Evolutionary conservation across 805 yeast species (phyloP).

Genomic region (Jamesozyma rosinii): DNA sequence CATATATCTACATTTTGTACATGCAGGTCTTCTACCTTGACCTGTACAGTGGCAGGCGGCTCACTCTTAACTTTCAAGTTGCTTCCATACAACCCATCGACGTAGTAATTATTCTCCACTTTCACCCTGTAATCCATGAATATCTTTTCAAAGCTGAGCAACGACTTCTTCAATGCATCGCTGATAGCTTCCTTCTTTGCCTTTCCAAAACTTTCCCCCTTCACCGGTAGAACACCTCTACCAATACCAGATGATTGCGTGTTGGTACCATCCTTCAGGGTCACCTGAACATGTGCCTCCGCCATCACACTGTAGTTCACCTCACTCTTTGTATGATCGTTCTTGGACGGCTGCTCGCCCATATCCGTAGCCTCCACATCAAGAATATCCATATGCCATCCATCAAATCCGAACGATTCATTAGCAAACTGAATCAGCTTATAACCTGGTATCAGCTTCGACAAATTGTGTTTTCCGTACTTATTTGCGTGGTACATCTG

Average conservation of each 20-base stretch:
- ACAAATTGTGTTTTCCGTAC: conserved; percentile 21
- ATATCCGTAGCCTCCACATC: conserved; percentile 18
- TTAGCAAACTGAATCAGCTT: conserved; percentile 37
- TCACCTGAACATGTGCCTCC: conserved; percentile 49
- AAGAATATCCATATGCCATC: conserved; percentile 44
- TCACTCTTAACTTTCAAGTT: no score
- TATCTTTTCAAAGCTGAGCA: conserved; percentile 72
- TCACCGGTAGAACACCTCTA: conserved; percentile 47
- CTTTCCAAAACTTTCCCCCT: conserved; percentile 67
- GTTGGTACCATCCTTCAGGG: conserved; percentile 71
- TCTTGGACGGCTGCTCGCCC: conserved; percentile 4
- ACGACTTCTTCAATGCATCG: conserved; percentile 69
- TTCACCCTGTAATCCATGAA: conserved; percentile 30
- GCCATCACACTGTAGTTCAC: conserved; percentile 22
- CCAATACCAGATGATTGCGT: conserved; percentile 77
- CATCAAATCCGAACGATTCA: conserved; percentile 46
- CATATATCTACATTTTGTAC: no score
- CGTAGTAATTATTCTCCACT: conserved; percentile 29
- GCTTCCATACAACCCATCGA: conserved; percentile 24
- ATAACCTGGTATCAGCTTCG: conserved; percentile 29
- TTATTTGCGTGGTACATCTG: conserved; percentile 21
- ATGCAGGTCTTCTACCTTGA: no score
- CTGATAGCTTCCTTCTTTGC: conserved; percentile 81
- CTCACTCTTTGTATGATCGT: conserved; percentile 7
- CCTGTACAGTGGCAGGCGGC: no score